phyloP scores from a whole-genome alignment of 75 land plant genomes.

The Pinus taeda region DNA sequence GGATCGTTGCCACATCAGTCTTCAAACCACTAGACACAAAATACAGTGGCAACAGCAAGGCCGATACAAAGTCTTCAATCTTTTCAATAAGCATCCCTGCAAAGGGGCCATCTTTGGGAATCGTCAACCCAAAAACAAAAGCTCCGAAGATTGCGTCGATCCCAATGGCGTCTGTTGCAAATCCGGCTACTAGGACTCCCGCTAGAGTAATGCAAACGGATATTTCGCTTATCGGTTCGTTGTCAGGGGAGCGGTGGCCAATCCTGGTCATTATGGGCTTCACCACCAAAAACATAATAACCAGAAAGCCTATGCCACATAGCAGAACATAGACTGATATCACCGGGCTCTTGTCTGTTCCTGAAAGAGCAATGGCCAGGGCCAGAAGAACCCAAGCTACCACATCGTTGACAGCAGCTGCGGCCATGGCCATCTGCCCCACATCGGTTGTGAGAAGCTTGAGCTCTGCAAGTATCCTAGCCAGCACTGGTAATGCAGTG shows the following conservation, averaged over 20 bases:
- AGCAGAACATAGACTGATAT: conserved; percentile 68
- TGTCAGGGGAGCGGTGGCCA: conserved; percentile 41
- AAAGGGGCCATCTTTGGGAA: conserved; percentile 82
- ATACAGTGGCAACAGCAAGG: conserved; percentile 75
- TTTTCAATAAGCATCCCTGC: conserved; percentile 76
- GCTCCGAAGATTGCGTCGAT: conserved; percentile 91
- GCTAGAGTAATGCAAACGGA: conserved; percentile 62
- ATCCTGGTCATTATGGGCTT: conserved; percentile 49
- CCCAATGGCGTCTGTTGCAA: conserved; percentile 75
- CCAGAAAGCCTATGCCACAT: conserved; percentile 50
- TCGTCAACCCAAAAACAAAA: conserved; percentile 68
- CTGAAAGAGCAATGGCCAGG: conserved; percentile 79
- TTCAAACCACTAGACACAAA: conserved; percentile 85
- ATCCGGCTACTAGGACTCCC: conserved; percentile 61
- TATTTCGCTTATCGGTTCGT: conserved; percentile 67
- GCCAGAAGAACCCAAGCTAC: conserved; percentile 89
- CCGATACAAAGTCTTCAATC: conserved; percentile 74
- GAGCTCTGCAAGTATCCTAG: conserved; percentile 85
- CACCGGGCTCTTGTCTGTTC: conserved; percentile 44
- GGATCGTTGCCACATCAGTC: conserved; percentile 63
- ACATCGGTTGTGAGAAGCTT: conserved; percentile 86
- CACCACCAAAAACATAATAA: conserved; percentile 24
- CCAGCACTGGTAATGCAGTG: conserved; percentile 89
- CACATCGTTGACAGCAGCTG: conserved; percentile 89
- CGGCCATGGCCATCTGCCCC: conserved; percentile 85